phyloP scores from a whole-genome alignment of 331 rosid species.

The Malus hybrid region DNA sequence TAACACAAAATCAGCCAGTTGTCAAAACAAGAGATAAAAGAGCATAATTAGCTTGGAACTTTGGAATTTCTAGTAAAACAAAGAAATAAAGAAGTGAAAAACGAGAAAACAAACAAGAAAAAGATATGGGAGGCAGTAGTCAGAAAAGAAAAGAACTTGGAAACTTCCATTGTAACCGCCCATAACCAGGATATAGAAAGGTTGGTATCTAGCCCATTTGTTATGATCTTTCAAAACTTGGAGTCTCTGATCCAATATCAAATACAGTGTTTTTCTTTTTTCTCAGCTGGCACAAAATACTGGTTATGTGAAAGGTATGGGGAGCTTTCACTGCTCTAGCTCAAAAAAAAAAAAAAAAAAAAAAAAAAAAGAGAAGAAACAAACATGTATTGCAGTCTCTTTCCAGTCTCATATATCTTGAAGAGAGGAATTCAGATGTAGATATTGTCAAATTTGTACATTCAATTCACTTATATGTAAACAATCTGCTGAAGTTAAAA shows the following conservation, averaged over 20 bases:
- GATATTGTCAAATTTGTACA: background rate
- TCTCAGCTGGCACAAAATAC: background rate
- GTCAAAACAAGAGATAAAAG: background rate
- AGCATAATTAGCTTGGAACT: constrained; percentile 8
- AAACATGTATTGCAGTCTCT: background rate
- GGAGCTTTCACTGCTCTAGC: background rate
- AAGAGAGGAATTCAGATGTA: background rate
- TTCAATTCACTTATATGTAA: background rate
- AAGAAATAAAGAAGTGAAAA: background rate
- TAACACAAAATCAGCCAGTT: background rate
- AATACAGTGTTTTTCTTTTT: background rate
- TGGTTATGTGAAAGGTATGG: background rate
- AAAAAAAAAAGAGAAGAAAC: too few relatives aligned
- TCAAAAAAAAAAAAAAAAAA: background rate
- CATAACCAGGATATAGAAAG: background rate
- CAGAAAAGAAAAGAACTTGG: background rate
- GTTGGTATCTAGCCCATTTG: background rate
- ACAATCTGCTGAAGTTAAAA: background rate
- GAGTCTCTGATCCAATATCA: background rate
- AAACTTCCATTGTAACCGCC: background rate
- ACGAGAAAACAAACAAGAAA: background rate
- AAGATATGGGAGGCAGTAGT: background rate
- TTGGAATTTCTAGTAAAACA: background rate
- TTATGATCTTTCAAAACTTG: background rate
- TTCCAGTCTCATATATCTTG: background rate